Base-by-base conservation (phyloP, 225 moss, liverwort and hornwort genomes). In the Pleurozium schreberi region DNA sequence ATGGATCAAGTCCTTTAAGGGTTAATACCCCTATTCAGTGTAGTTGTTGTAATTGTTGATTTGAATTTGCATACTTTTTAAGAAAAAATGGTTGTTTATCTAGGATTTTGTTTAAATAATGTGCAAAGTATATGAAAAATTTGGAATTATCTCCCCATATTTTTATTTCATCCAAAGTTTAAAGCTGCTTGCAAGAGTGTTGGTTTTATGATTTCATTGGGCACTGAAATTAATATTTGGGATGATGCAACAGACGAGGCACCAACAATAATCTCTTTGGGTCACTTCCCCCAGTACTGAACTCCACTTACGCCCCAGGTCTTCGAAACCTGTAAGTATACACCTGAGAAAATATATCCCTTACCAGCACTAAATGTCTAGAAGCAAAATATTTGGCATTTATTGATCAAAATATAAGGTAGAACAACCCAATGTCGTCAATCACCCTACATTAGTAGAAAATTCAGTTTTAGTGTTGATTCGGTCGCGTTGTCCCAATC, bases 251-350 rank as follows among this genome's bases (percentile, higher is more conserved):
- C 85, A 94, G 94, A 90, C 88, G 87, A 62, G n/a, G 87, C 55
- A 89, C 89, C 91, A 92, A 92, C 75, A 94, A 94, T 65, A 88
- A 91, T 85, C 23, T 94, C 75, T 89, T 82, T 53, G 94, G 94
- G 83, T 5, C 82, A 14, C 63, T 94, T 53, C n/a, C 42, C 5
- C 92, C 89, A 11, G 80, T 87, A 16, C 38, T 94, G 57, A 92
- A 91, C 83, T 6, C 9, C 3, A 91, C 88, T 45, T 87, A 66
- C 69, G 89, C 94, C 18, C 91, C 94, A 0, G 82, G 90, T 57
- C 88, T 92, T 80, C 82, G 0, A 36, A 92, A 91, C 69, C 43
- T 92, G 94, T 94, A 90, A 94, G 92, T 89, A 4, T 14, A 43
- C 66, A 43, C 67, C 53, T 78, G 81, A 9, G 34, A 28, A 31